Evolutionary conservation across 2,329 filamentous ascomycete species (phyloP), one percentile per base, ranked within the genome.

Genomic region (Lachnellula arida): DNA sequence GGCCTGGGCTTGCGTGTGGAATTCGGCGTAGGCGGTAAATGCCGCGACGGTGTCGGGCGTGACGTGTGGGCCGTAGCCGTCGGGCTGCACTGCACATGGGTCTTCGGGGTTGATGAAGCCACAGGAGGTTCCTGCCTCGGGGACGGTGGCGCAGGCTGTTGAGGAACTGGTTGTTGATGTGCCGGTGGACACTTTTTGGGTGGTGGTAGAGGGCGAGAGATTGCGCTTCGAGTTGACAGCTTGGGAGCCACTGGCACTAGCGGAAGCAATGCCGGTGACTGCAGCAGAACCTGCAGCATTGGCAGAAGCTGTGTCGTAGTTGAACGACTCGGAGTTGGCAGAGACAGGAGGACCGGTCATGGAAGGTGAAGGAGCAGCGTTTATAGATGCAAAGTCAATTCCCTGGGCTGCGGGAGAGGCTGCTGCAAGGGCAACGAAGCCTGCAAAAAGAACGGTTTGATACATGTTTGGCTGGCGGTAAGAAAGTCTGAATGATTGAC

Each of bases 61-160:
- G 7, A 66, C 60, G 2, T 60, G 47, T n/a, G 67, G 70, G 11
- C 71, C 71, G 17, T 58, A 54, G 49, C 43, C 50, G 43, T 53
- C 50, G 15, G 71, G 70, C 57, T 73, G 71, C 54, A 69, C 65
- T 22, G 70, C 66, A 58, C 71, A 74, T 47, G 70, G 62, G 49
- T 73, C 71, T 23, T 70, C 61, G 7, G 71, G 71, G 57, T 72
- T 72, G 62, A 72, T 69, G 60, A 72, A 72, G 22, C 71, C 70
- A 48, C 70, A 71, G 63, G 65, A 71, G 7, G 69, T 71, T 23
- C 69, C 69, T 12, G 60, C 63, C 55, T 71, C 68, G 17, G 65
- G 65, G 5, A 59, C 58, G 6, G 64, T 70, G 7, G 66, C 59
- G 60, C 68, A 71, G 22, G 65, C 53, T n/a, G 62, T 55, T 28